Conservation (phyloP, 169 alveolate genomes). For the Haemoproteus tartakovskyi region DNA sequence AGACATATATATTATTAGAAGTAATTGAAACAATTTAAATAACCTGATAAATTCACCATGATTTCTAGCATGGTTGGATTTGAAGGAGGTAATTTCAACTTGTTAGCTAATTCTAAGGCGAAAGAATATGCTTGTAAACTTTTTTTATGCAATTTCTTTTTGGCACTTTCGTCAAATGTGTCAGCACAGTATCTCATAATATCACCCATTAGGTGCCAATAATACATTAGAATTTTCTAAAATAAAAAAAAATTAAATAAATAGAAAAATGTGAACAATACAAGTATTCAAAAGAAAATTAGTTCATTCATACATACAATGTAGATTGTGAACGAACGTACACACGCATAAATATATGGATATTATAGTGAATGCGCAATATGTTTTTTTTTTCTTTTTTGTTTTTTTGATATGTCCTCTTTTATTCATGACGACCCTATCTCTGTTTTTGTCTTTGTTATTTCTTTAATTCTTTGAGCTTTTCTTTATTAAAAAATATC, state of each 20-base stretch:
- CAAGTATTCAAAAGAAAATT: too few species aligned
- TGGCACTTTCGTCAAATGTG: conserved; percentile 8
- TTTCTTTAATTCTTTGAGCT: too few species aligned
- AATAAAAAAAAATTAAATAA: conserved; percentile 1
- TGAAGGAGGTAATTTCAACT: conserved; percentile 49
- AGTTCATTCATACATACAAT: too few species aligned
- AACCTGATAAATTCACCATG: conserved; percentile 58
- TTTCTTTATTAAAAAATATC: background rate
- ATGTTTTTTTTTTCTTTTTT: too few species aligned
- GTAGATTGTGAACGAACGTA: too few species aligned
- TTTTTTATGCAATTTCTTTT: conserved; percentile 50
- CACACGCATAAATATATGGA: too few species aligned
- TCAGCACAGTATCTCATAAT: conserved; percentile 58
- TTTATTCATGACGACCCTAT: too few species aligned
- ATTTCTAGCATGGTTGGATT: conserved; percentile 53
- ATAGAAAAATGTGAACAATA: background rate
- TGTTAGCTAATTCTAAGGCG: conserved; percentile 48
- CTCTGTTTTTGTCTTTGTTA: too few species aligned
- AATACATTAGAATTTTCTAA: conserved; percentile 50
- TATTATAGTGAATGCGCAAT: too few species aligned
- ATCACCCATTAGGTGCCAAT: conserved; percentile 65
- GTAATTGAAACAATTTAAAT: too few species aligned
- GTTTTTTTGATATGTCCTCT: too few species aligned
- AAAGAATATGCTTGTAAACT: conserved; percentile 46
- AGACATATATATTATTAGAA: conserved; percentile 1